Conservation (phyloP, 768 basidiomycete species). For the Leccinum uliginosum region DNA sequence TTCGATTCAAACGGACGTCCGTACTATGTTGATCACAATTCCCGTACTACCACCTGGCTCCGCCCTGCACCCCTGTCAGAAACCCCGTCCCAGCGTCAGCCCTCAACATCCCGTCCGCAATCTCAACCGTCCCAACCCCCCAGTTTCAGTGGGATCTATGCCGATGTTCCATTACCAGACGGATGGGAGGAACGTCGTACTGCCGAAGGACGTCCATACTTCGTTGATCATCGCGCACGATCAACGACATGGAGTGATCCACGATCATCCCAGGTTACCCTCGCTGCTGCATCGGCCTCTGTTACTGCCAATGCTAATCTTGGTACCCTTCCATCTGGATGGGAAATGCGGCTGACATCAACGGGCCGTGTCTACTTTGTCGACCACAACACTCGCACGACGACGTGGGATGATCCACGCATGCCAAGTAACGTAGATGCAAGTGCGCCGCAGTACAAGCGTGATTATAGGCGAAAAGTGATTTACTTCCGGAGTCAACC, state of each 20-base stretch:
- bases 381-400: slow-evolving; percentile 86
- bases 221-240: slow-evolving; percentile 73
- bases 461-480: slow-evolving; percentile 87
- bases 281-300: slow-evolving; percentile 40
- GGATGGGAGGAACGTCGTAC: slow-evolving; percentile 94
- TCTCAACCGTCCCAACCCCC: slow-evolving; percentile 28
- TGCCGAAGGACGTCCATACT: slow-evolving; percentile 77
- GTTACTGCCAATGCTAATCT: slow-evolving; percentile 54
- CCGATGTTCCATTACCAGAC: slow-evolving; percentile 70
- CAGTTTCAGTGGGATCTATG: slow-evolving; percentile 33
- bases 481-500: slow-evolving; percentile 92
- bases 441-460: slow-evolving; percentile 92
- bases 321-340: slow-evolving; percentile 83
- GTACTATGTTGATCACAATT: slow-evolving; percentile 88
- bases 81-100: slow-evolving; percentile 18
- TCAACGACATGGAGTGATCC: slow-evolving; percentile 94
- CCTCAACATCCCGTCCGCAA: slow-evolving; percentile 12
- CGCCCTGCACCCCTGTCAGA: slow-evolving; percentile 35
- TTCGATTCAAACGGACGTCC: slow-evolving; percentile 58
- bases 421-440: slow-evolving; percentile 78
- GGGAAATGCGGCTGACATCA: slow-evolving; percentile 92
- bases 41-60: slow-evolving; percentile 78
- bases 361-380: slow-evolving; percentile 88
- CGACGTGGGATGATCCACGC: slow-evolving; percentile 91
- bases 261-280: slow-evolving; percentile 48